Base-by-base conservation (phyloP, 2,329 filamentous ascomycete genomes). In the Herpotrichia juniperi region DNA sequence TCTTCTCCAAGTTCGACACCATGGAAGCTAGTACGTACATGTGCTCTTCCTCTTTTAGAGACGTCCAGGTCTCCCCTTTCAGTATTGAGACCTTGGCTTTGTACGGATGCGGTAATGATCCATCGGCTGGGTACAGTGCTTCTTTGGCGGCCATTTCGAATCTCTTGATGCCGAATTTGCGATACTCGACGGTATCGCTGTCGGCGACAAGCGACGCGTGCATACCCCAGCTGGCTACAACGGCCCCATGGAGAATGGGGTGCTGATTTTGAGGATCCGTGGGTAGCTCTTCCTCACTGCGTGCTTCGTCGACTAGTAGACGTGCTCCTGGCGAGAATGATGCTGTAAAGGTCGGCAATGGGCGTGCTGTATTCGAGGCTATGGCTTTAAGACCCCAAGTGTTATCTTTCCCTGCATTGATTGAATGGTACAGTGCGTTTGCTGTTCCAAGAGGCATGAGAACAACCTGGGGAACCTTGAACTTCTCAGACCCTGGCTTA, bases 181-280 rank as follows among this genome's bases (percentile, higher is more conserved):
- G 87, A 73, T 93, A 93, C 58, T 86, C 88, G 0, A 84, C 79
- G 0, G 93, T 96, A 72, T 97, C 93, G 72, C 90, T 94, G 76
- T 97, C 92, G 62, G 90, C 92, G 19, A 97, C 91, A 3, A 97
- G 81, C 35, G 88, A 87, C 25, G 93, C 90, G 67, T 97, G 93
- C 66, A 97, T 86, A 17, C 90, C 93, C 83, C 96, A 96, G 71
- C 89, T 94, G 39, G 87, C 88, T 1, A 97, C 93, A 19, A 97
- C 91, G 21, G 88, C 89, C 22, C 91, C 93, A 63, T 89, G 83
- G 2, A 82, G 64, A 0, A 62, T 62, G 0, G 70, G 69, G 1
- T 54, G 63, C 3, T 61, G 68, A 50, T 43, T 62, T 24, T 50
- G 46, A 0, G 55, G 19, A 24, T 62, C 58, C 12, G 47, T 52